Evolutionary conservation across 2,329 filamentous ascomycete genomes (phyloP), one percentile per base, ranked within the genome.

Genomic region (Sarocladium strictum): DNA sequence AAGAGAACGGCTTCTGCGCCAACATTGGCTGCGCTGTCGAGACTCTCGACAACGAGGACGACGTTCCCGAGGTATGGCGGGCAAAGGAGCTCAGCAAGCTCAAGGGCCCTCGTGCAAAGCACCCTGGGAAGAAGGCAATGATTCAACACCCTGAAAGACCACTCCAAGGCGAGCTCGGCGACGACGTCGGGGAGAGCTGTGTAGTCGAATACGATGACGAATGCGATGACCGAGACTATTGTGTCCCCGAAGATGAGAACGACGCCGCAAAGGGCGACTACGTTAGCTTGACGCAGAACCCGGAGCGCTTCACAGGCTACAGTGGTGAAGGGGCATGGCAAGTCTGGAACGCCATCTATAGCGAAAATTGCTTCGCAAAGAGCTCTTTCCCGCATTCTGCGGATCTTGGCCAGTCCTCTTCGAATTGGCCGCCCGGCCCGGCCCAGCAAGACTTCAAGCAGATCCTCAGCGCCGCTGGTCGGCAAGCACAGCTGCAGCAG

Each of bases 171-270:
- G 80, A 85, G 63, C 73, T 99, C 9, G 94, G 94, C 47, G 90
- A 92, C 53, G 76, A 86, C 55, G 93, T 97, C 0, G 91, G 90
- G 53, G 94, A 99, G 75, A 96, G 90, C 69, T 99, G 94, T 68
- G 91, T 99, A 45, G 86, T 97, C 17, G 94, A 99, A 73, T 96
- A 96, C 66, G 93, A 97, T 64, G 93, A 97, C 65, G 93, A 97
- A 71, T 96, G 91, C 71, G 93, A 97, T 72, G 89, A 97, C 61
- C 83, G 94, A 60, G 94, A 99, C 68, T 99, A 97, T 70, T 99
- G 94, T 71, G 84, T 97, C 3, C 90, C 91, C 1, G 94, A 99
- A 63, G 94, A 99, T 66, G 92, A 97, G 73, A 89, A 89, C 64
- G 85, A 87, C 6, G 79, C 80, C 51, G 87, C 82, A 10, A 96